Evolutionary conservation across 345 rosid species (phyloP).

Genomic region (Nephelium lappaceum): DNA sequence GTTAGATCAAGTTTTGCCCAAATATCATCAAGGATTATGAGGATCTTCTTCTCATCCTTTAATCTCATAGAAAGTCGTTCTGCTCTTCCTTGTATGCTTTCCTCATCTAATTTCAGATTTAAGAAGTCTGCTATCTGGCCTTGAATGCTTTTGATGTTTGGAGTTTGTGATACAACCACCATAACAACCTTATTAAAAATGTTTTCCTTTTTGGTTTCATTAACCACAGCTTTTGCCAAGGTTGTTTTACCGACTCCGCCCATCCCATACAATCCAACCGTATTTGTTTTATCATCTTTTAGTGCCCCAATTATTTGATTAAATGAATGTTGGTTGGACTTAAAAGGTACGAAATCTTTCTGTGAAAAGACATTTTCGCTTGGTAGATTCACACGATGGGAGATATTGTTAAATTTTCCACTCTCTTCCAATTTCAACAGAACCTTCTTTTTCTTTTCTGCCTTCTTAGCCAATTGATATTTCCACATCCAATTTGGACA

Average conservation of each 20-base stretch:
- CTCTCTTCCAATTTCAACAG: background rate
- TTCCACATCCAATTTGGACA: background rate
- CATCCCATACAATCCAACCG: conserved; percentile 25
- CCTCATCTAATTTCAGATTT: background rate
- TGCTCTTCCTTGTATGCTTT: background rate
- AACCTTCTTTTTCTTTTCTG: background rate
- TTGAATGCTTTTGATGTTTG: background rate
- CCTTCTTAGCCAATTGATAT: background rate
- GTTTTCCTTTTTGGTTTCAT: background rate
- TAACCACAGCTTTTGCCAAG: conserved; percentile 9
- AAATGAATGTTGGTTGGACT: background rate
- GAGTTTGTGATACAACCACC: background rate
- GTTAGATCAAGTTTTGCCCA: too few species aligned
- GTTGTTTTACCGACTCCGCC: conserved; percentile 18
- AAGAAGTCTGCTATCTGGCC: conserved; percentile 1
- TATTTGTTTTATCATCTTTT: background rate
- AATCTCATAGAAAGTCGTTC: too few species aligned
- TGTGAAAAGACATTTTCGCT: background rate
- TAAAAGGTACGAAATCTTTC: background rate
- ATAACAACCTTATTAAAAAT: conserved; percentile 17
- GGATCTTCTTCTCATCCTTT: too few species aligned
- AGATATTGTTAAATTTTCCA: background rate
- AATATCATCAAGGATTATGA: too few species aligned
- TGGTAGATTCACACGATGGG: background rate
- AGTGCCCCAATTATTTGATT: conserved; percentile 6